phyloP scores from a whole-genome alignment of 176 grass and related monocot species.

The Chloris gayana region DNA sequence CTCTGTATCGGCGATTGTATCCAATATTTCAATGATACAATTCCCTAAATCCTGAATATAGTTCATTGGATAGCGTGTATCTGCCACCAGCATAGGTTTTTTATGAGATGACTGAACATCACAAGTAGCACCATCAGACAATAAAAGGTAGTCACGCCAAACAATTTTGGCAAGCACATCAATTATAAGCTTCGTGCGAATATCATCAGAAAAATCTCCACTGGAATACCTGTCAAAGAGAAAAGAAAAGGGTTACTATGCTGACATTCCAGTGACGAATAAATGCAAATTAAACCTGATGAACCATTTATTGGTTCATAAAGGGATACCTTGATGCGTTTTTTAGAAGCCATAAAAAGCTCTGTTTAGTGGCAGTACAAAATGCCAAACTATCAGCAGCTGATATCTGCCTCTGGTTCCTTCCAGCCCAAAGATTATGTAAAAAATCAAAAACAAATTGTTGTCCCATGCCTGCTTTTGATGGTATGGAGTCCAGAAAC shows the following conservation, averaged over 20 bases:
- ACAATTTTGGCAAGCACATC: conserved; percentile 66
- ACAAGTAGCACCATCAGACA: conserved; percentile 37
- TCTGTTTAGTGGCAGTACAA: conserved; percentile 67
- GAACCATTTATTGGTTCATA: conserved; percentile 14
- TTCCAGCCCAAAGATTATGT: conserved; percentile 85
- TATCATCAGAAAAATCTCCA: conserved; percentile 48
- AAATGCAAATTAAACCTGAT: conserved; percentile 40
- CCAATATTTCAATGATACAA: conserved; percentile 73
- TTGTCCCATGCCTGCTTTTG: conserved; percentile 55
- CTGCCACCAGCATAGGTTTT: conserved; percentile 34
- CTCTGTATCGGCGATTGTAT: conserved; percentile 51
- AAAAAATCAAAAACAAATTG: conserved; percentile 81
- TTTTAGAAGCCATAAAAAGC: conserved; percentile 73
- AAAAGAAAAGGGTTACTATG: not conserved
- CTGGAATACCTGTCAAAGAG: conserved; percentile 58
- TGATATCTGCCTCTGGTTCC: conserved; percentile 67
- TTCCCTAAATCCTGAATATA: conserved; percentile 79
- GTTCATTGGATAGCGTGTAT: conserved; percentile 40
- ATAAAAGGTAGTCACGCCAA: conserved; percentile 79
- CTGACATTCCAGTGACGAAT: conserved; percentile 6
- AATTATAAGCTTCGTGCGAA: conserved; percentile 54
- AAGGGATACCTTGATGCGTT: conserved; percentile 70
- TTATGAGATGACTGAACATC: conserved; percentile 45
- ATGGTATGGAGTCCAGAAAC: conserved; percentile 83
- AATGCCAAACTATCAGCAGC: conserved; percentile 69